phyloP scores from a whole-genome alignment of 768 basidiomycete species.

The Bullera alba region DNA sequence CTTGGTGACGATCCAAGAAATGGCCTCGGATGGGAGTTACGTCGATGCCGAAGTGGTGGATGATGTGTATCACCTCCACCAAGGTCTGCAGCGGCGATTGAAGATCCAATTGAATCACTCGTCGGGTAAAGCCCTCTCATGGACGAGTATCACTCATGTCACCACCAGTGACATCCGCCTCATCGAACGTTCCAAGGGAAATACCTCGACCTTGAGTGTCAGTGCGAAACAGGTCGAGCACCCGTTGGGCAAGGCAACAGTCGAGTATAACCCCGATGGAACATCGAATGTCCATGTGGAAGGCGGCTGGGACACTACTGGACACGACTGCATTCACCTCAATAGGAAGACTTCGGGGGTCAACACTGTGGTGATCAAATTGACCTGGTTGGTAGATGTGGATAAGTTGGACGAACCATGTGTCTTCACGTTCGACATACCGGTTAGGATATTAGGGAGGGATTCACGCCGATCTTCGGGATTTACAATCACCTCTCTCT shows the following conservation, averaged over 20 bases:
- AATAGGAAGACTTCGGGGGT: conserved; percentile 66
- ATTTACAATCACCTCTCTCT: too few species aligned
- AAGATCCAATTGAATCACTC: conserved; percentile 70
- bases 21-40: conserved; percentile 77
- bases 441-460: conserved; percentile 72
- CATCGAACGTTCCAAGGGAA: conserved; percentile 72
- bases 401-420: conserved; percentile 77
- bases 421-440: conserved; percentile 81
- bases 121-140: conserved; percentile 82
- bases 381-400: conserved; percentile 72
- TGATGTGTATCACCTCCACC: conserved; percentile 80
- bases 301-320: conserved; percentile 86
- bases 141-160: conserved; percentile 70
- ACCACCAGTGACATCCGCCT: conserved; percentile 76
- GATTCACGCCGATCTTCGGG: conserved; percentile 78
- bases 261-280: conserved; percentile 78
- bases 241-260: conserved; percentile 59
- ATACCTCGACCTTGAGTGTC: conserved; percentile 32
- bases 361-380: conserved; percentile 71
- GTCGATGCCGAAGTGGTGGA: conserved; percentile 73
- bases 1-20: conserved; percentile 62
- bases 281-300: conserved; percentile 63
- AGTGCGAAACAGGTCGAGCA: conserved; percentile 55
- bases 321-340: conserved; percentile 76
- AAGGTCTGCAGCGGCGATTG: conserved; percentile 84